A percentile compares a stretch with the other conserved stretches of the same genome.
phyloP scores from a whole-genome alignment of 2,329 filamentous ascomycete species.

The Chaetomiaceae sp. region DNA sequence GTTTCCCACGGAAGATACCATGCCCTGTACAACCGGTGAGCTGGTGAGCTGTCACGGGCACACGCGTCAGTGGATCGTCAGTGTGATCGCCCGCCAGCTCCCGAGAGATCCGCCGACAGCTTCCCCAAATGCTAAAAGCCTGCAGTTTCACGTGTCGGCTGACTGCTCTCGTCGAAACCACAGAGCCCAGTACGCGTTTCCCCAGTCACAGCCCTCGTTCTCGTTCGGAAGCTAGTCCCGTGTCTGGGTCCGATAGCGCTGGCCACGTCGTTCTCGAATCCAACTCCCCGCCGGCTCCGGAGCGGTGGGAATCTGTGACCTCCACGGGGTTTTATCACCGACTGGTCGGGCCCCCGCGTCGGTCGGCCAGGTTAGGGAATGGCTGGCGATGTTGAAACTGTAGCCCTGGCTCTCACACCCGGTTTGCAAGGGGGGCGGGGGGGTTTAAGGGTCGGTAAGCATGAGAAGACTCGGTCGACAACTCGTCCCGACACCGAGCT shows the following conservation, averaged over 20 bases:
- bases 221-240: background rate
- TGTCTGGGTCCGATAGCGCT: slow-evolving; percentile 10
- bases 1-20: background rate
- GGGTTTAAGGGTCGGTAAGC: too few relatives aligned
- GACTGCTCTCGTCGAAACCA: too few relatives aligned
- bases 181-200: too few relatives aligned
- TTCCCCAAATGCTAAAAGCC: background rate
- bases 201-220: too few relatives aligned
- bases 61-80: slow-evolving; percentile 3
- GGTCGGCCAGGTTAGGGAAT: slow-evolving; percentile 3
- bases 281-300: slow-evolving; percentile 3
- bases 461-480: background rate
- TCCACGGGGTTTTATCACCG: slow-evolving; percentile 1
- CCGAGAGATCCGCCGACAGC: background rate
- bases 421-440: background rate
- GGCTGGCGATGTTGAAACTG: slow-evolving; percentile 2
- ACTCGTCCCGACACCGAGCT: slow-evolving; percentile 8
- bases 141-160: background rate
- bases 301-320: too few relatives aligned
- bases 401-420: background rate
- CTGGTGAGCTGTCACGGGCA: background rate
- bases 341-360: background rate
- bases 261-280: background rate
- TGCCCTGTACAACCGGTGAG: background rate
- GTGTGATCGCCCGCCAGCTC: background rate